A percentile compares a stretch with the other conserved stretches of the same genome.
These are phyloP conservation scores for Mortierella claussenii DNA, from an alignment of 192 early-diverging fungal genomes.

Conservation along the genomic window DNA sequence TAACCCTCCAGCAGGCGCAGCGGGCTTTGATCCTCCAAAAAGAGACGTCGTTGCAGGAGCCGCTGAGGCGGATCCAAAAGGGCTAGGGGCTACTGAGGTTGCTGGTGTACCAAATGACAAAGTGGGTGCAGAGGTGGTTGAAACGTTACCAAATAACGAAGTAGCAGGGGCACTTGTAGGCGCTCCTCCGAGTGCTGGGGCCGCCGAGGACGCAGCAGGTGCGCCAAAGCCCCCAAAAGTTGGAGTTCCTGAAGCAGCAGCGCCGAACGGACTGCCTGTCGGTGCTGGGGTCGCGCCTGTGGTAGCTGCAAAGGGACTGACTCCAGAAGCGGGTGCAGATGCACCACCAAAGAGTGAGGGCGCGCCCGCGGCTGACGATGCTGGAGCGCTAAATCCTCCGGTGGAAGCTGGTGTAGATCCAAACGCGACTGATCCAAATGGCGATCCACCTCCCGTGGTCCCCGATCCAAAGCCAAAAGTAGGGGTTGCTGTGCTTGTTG, in stretches of 20 bases:
- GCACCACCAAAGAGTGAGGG: conserved; percentile 5
- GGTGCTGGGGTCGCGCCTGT: neutral
- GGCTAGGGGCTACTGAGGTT: conserved; percentile 1
- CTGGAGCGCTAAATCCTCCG: conserved; percentile 19
- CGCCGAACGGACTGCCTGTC: conserved; percentile 1
- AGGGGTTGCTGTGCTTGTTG: conserved; percentile 10
- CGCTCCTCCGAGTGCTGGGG: neutral
- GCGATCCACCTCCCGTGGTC: no score
- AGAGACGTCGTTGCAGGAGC: conserved; percentile 8
- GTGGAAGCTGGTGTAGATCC: conserved; percentile 9
- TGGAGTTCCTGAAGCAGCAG: conserved; percentile 6
- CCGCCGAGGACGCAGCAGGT: conserved; percentile 4
- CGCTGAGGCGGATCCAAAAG: conserved; percentile 5
- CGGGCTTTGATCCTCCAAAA: conserved; percentile 23
- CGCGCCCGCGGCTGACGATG: conserved; percentile 3
- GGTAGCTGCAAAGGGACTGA: conserved; percentile 11
- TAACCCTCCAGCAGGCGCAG: conserved; percentile 16
- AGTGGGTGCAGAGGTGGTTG: conserved; percentile 12
- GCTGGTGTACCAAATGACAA: conserved; percentile 16
- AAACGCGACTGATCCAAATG: neutral
- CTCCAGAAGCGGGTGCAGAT: conserved; percentile 5
- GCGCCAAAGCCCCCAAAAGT: conserved; percentile 32
- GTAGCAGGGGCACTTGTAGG: conserved; percentile 4
- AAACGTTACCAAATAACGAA: conserved; percentile 10
- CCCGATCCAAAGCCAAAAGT: no score